Percentiles rank a stretch among this genome's conserved stretches.
Evolutionary conservation across 2,329 filamentous ascomycete genomes (phyloP).

Genomic region (Plenodomus tracheiphilus): DNA sequence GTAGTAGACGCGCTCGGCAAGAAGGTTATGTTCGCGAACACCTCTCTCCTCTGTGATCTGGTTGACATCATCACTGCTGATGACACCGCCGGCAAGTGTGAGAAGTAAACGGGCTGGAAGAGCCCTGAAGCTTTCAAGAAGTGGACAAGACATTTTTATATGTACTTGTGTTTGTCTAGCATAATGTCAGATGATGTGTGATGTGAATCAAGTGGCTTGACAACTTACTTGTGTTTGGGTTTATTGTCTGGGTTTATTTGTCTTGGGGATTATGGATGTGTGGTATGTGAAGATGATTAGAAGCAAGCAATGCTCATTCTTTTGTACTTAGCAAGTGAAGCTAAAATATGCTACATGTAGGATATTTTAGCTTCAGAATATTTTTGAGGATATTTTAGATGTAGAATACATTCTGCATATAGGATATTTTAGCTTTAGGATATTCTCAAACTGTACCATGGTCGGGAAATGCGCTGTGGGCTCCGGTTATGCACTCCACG

Average conservation of each 20-base stretch:
- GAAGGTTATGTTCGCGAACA: background rate
- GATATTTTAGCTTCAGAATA: no score
- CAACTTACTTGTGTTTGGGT: background rate
- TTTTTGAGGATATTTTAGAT: background rate
- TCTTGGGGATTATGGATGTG: background rate
- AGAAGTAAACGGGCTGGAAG: background rate
- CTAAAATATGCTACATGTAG: no score
- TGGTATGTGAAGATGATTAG: background rate
- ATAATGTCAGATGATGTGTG: background rate
- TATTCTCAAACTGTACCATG: background rate
- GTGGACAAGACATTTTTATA: background rate
- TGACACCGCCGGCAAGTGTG: background rate
- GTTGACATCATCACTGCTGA: background rate
- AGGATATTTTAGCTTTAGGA: no score
- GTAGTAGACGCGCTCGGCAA: conserved; percentile 3
- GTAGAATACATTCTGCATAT: background rate
- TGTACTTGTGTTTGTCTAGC: background rate
- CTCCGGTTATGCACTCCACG: background rate
- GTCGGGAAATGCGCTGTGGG: background rate
- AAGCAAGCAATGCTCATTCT: background rate
- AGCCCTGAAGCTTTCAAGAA: background rate
- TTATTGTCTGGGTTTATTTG: background rate
- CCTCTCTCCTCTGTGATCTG: background rate
- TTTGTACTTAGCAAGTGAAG: no score
- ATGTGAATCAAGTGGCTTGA: background rate